Percentiles rank a stretch among this genome's conserved stretches.
Conservation (phyloP, 345 rosid genomes). For the Noccaea bulbosa region DNA sequence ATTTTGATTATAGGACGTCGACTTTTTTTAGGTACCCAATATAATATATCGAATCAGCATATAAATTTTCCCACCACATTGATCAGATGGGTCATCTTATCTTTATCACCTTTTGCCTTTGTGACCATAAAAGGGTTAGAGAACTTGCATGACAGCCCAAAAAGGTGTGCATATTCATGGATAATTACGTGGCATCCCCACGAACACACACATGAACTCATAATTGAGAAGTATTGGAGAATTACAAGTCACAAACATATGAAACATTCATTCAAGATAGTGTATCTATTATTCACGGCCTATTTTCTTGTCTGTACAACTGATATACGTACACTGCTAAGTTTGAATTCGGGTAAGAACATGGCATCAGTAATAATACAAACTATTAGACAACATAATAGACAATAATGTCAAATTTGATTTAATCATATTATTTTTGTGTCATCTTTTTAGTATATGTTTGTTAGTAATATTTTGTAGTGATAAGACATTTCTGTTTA, state of each 20-base stretch:
- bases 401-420: conserved; percentile 3
- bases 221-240: conserved; percentile 3
- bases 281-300: background rate
- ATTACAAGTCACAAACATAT: background rate
- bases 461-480: no score
- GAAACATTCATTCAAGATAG: background rate
- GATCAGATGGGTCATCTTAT: conserved; percentile 36
- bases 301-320: background rate
- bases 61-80: conserved; percentile 12
- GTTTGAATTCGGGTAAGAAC: background rate
- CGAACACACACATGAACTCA: conserved; percentile 30
- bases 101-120: conserved; percentile 40
- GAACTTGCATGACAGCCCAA: conserved; percentile 41
- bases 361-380: no score
- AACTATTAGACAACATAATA: background rate
- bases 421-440: background rate
- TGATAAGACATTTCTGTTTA: background rate
- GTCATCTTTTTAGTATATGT: no score
- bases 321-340: background rate
- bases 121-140: conserved; percentile 42
- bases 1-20: conserved; percentile 8
- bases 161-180: conserved; percentile 35
- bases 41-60: background rate
- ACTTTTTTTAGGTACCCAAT: conserved; percentile 8
- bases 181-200: conserved; percentile 35